These are phyloP conservation scores for Pichia cephalocereana DNA, from an alignment of 805 yeast genomes.

Conservation along the genomic window DNA sequence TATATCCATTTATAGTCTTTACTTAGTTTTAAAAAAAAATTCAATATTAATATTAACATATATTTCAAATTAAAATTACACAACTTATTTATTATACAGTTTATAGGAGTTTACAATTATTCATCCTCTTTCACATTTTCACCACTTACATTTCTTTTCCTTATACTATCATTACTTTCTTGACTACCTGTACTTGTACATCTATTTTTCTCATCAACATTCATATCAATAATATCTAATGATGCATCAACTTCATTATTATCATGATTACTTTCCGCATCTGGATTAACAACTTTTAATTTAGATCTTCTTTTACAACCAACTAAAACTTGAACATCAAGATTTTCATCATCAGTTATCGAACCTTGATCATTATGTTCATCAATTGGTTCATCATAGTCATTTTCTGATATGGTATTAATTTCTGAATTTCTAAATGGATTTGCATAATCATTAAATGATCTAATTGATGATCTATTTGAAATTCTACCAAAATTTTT, in stretches of 20 bases:
- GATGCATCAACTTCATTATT: background rate
- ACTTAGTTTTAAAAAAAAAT: too few relatives aligned
- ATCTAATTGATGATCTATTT: background rate
- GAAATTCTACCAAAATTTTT: background rate
- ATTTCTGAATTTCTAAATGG: background rate
- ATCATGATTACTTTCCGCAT: conserved; percentile 13
- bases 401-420: background rate
- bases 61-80: background rate
- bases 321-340: conserved; percentile 67
- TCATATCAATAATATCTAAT: background rate
- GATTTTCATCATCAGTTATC: conserved; percentile 27
- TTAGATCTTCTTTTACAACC: conserved; percentile 54
- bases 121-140: conserved; percentile 8
- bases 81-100: background rate
- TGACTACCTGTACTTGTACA: conserved; percentile 9
- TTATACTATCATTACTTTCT: background rate
- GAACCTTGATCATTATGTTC: background rate
- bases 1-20: too few relatives aligned
- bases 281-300: conserved; percentile 58
- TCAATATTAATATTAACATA: too few relatives aligned
- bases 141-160: conserved; percentile 22
- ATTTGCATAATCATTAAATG: background rate
- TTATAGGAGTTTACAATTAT: background rate
- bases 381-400: background rate
- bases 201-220: background rate